Base-by-base conservation (phyloP, 1,139 yeast species). In the Hyphopichia khmerensis region DNA sequence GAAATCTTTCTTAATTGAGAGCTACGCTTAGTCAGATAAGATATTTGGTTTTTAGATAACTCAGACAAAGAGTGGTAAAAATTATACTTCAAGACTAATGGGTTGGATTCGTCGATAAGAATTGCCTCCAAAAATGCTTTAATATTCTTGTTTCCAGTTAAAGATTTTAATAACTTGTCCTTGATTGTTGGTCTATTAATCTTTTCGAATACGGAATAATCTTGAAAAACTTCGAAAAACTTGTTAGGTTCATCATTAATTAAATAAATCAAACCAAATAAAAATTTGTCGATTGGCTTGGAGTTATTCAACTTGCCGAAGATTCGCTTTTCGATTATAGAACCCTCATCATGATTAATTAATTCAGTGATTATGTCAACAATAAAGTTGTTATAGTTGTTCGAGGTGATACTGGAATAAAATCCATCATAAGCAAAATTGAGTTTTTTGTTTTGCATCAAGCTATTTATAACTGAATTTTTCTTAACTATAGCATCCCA, bases 1-100 rank as follows among this genome's bases (percentile, higher is more conserved):
- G 34, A 36, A 10, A 36, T 38, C 31, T 48, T 42, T 16, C 40
- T 40, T 10, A 34, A 33, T 23, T 41, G 44, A 10, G 44, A 40
- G 8, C 40, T 43, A 3, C 34, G 34, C 23, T 34, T 33, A 6
- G 43, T 47, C 15, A 40, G 41, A 19, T 35, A 36, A 29, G 41
- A 36, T 10, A 29, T 38, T 44, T 59, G 65, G 11, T 54, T 43
- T 36, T 59, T 56, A 4, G 67, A 57, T 35, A 69, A 56, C 37
- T 55, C 54, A 4, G 73, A 60, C 33, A 72, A 60, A 19, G 64
- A 53, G 49, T 71, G 75, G 48, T 50, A 72, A 51, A 69, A 72
- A 29, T 62, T 57, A 1, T 69, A 58, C 42, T 60, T 58, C 23
- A 47, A 46, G 9, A 51, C 19, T 14, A 31, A 16, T 13, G 38